Base-by-base conservation (phyloP, 1,139 yeast species). In the Suhomyces wounanorum region DNA sequence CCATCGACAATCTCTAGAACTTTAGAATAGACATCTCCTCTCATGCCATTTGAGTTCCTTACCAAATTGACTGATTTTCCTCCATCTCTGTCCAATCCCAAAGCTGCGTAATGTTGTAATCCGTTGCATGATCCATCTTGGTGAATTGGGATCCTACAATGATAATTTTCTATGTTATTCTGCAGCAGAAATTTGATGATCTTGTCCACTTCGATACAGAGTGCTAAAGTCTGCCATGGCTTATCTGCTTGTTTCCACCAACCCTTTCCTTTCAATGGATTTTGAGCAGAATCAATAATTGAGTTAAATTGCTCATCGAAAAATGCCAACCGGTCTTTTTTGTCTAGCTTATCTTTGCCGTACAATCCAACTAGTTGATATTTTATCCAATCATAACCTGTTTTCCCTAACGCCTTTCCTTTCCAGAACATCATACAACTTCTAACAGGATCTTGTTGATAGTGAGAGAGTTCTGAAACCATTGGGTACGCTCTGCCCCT, bases 121-220 rank as follows among this genome's bases (percentile, higher is more conserved):
- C 81, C 81, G 57, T 77, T 77, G 52, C 81, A 77, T 0, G 80
- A 72, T 0, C 81, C 81, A 56, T 77, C 81, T 53, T 71, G 77
- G 50, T 75, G 78, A 6, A 77, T 65, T 0, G 80, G 77, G 13
- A 75, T 62, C 28, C 78, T 61, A 39, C 72, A 64, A n/a, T 49
- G 48, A 51, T 61, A 77, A 1, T 65, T 55, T 26, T 62, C 60
- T 3, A 68, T 49, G 1, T 53, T 45, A 1, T 60, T 61, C 3
- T 65, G 64, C 1, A 59, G 56, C 6, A 45, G 31, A 48, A 48
- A 66, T 8, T 59, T 44, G 42, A 64, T 53, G 0, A 74, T 64
- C 4, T 55, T 51, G 0, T 47, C 40, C 3, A 77, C 48, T 52
- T 77, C 81, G 35, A 66, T 48, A 55, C 81, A 75, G 13, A 72